phyloP scores from a whole-genome alignment of 352 stramenopile genomes.

The Globisporangium camurandrum region DNA sequence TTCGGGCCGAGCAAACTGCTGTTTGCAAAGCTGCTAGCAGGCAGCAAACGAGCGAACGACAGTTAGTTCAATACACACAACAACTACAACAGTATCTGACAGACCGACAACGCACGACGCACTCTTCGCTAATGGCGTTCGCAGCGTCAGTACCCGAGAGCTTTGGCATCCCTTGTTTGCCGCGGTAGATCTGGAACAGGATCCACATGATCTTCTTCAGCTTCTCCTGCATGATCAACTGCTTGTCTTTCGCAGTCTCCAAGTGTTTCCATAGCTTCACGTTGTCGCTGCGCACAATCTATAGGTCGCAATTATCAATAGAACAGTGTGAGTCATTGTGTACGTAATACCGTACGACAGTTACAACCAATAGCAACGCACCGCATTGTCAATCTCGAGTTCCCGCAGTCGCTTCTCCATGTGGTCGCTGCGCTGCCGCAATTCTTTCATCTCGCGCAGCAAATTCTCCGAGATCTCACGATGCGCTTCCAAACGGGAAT shows the following conservation, averaged over 20 bases:
- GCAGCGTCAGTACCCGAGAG: slow-evolving; percentile 48
- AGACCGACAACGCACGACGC: slow-evolving; percentile 23
- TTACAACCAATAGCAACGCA: too few relatives aligned
- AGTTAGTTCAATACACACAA: slow-evolving; percentile 4
- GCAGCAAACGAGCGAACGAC: slow-evolving; percentile 6
- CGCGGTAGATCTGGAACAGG: slow-evolving; percentile 84
- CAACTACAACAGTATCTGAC: background rate
- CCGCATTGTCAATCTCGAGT: slow-evolving; percentile 82
- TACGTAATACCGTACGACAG: too few relatives aligned
- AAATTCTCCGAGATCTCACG: slow-evolving; percentile 74
- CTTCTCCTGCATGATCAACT: slow-evolving; percentile 87
- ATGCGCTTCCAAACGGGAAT: slow-evolving; percentile 59
- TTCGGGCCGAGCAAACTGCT: slow-evolving; percentile 75
- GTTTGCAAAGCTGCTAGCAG: slow-evolving; percentile 71
- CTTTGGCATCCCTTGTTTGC: slow-evolving; percentile 76
- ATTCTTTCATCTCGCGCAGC: slow-evolving; percentile 77
- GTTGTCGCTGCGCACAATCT: slow-evolving; percentile 85
- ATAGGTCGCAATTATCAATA: background rate
- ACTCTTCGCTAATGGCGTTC: slow-evolving; percentile 74
- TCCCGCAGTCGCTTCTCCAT: slow-evolving; percentile 85
- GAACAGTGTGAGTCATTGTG: background rate
- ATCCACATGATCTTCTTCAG: slow-evolving; percentile 92
- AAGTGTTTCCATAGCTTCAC: slow-evolving; percentile 86
- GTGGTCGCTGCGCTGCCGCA: slow-evolving; percentile 74
- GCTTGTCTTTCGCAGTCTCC: slow-evolving; percentile 79